These are phyloP conservation scores for Auxenochlorella pyrenoidosa DNA, from an alignment of 139 green algal genomes.

Conservation along the genomic window DNA sequence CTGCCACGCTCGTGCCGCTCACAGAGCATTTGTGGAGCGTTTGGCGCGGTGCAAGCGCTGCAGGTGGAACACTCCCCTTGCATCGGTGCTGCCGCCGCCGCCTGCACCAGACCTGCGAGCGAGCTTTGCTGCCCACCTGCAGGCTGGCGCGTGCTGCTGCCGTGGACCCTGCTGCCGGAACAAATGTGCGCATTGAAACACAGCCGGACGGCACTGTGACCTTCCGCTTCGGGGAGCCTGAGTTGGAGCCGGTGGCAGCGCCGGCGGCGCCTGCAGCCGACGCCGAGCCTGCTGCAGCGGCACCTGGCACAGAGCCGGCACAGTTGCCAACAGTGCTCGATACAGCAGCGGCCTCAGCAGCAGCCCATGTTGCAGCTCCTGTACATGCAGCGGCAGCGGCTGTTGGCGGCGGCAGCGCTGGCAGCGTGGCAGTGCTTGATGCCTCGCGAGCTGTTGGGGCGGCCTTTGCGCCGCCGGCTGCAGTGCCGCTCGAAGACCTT, in stretches of 20 bases:
- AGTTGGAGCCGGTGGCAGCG: neutral
- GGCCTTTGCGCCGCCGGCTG: neutral
- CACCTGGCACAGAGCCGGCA: neutral
- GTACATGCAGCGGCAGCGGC: neutral
- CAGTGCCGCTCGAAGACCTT: neutral
- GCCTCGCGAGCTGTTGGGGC: neutral
- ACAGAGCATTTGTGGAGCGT: neutral
- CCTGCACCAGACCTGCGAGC: neutral
- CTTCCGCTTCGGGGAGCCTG: neutral
- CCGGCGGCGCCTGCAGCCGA: neutral
- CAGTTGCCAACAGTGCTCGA: neutral
- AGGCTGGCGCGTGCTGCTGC: constrained; percentile 27
- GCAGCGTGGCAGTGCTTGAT: neutral
- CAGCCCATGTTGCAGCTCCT: neutral
- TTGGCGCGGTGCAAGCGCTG: too few relatives aligned
- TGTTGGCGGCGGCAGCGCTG: neutral
- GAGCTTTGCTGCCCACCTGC: neutral
- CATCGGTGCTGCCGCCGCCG: neutral
- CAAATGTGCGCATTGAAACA: neutral
- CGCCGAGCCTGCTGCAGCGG: neutral
- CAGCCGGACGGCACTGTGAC: constrained; percentile 14
- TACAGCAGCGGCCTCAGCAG: neutral
- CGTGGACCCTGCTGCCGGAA: neutral
- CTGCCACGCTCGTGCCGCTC: neutral
- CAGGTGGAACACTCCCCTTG: neutral